Conservation (phyloP, 225 moss, liverwort and hornwort genomes). For the Bryum argenteum region DNA sequence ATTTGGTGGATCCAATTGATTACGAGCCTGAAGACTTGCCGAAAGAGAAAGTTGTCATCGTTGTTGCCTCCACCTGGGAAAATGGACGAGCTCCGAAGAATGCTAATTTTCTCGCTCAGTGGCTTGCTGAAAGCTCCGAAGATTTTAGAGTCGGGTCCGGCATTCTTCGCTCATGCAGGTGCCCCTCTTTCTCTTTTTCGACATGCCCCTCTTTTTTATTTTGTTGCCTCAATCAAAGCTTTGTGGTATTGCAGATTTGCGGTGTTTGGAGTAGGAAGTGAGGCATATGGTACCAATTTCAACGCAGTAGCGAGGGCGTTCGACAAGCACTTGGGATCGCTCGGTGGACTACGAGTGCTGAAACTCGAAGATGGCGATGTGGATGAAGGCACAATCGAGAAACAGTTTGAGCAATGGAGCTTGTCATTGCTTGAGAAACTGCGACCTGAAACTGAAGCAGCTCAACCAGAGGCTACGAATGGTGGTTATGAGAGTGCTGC, state of each 20-base stretch:
- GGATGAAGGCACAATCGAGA: slow-evolving; percentile 68
- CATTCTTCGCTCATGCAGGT: slow-evolving; percentile 64
- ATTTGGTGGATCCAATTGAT: slow-evolving; percentile 47
- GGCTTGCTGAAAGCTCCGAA: slow-evolving; percentile 93
- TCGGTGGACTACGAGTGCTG: slow-evolving; percentile 72
- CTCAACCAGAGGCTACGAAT: slow-evolving; percentile 20
- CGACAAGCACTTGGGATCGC: slow-evolving; percentile 68
- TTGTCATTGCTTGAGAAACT: slow-evolving; percentile 50
- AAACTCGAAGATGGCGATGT: slow-evolving; percentile 74
- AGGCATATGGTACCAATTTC: slow-evolving; percentile 73
- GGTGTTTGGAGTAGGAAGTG: slow-evolving; percentile 92
- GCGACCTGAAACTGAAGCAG: slow-evolving; percentile 25
- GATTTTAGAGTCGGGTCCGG: slow-evolving; percentile 95
- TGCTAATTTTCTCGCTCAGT: slow-evolving; percentile 81
- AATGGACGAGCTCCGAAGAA: slow-evolving; percentile 78
- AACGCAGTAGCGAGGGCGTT: slow-evolving; percentile 79
- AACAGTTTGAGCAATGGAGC: slow-evolving; percentile 70
- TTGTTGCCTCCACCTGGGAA: slow-evolving; percentile 79
- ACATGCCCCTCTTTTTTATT: no score
- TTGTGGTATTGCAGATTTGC: slow-evolving; percentile 56
- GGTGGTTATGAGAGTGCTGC: slow-evolving; percentile 32
- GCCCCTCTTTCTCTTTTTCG: no score
- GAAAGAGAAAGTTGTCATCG: slow-evolving; percentile 72
- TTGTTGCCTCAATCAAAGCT: no score
- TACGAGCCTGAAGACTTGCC: slow-evolving; percentile 89